Evolutionary conservation across 768 basidiomycete species (phyloP), one percentile per base, ranked within the genome.

Genomic region (Leccinum boreale): DNA sequence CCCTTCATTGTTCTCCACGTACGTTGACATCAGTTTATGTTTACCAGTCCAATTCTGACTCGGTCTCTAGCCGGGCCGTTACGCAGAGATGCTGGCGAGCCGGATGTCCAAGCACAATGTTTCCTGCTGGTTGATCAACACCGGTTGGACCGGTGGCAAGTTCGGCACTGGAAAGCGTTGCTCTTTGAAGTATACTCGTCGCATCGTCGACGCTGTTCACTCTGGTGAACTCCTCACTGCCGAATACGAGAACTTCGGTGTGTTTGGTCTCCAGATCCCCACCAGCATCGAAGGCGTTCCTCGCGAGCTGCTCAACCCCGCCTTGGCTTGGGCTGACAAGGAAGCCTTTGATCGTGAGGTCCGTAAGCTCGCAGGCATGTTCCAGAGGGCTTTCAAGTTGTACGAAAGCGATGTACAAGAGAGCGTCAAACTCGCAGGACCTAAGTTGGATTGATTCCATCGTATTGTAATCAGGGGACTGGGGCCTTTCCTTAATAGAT

Each of bases 1-100:
- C 97, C 97, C n/a, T 98, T 99, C 84, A 98, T 99, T 72, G 89
- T 98, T 65, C 90, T 97, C 56, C 96, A 97, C 75, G 86, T 88
- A 70, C 42, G 85, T 75, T 29, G 24, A 52, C 33, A 8, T 36
- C 48, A 21, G 6, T 12, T 17, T 17, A 8, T 49, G 48, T 42
- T 23, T 59, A 44, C 21, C 11, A 10, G 7, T 10, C 36, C 10
- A 9, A 17, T 48, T 59, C 58, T 68, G 35, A 51, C 45, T 50
- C 14, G 29, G 36, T 4, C 52, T n/a, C 35, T 63, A 88, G 86
- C 94, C 94, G 47, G 85, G 90, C 35, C 89, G 94, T 61, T 99
- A 99, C 75, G 96, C 97, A 44, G 82, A 89, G 74, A 99, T 99
- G 97, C 81, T 99, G 64, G 94, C 96, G 0, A 88, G 92, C 64